Evolutionary conservation across 805 yeast species (phyloP), one percentile per base, ranked within the genome.

Genomic region (Grigorovia transvaalensis): DNA sequence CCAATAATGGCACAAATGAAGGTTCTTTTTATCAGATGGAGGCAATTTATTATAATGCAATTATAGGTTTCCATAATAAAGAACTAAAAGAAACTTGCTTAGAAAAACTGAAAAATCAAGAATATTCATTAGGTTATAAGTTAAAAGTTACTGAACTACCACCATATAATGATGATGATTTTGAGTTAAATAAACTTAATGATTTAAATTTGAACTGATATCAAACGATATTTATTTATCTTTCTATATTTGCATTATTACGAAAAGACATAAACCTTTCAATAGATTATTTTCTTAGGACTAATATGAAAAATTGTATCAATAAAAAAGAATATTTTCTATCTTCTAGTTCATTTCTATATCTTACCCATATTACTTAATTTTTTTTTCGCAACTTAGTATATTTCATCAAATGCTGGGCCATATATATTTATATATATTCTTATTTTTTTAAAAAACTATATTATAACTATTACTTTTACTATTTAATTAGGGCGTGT

Each of bases 11-110:
- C 11, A 17, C 42, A 45, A 45, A 45, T 33, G 38, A 45, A 33
- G 20, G 19, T 30, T 29, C 38, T 7, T 38, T 38, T 13, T 50
- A 59, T 44, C 54, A 53, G 19, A 61, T 55, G 42, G 58, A 54
- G 20, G 62, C 62, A 15, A 63, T 66, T 7, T 52, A 56, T 19
- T 66, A 63, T 54, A 64, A 60, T 48, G 70, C 70, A n/a, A 59
- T 66, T 29, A 59, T 66, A 7, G 70, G 70, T 4, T 66, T 66
- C 49, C 63, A 64, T 53, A 62, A 63, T 29, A 57, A 62, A 46
- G 66, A 62, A 44, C 54, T 62, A 23, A 58, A 59, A 50, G 65
- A 64, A 19, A 15, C 57, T 19, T 62, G 67, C 47, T 48, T 57
- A 17, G 56, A 59, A 33, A 52, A 57, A 33, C 53, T 66, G 45